Evolutionary conservation across 306 rosid genomes (phyloP).

Genomic region (Delonix regia): DNA sequence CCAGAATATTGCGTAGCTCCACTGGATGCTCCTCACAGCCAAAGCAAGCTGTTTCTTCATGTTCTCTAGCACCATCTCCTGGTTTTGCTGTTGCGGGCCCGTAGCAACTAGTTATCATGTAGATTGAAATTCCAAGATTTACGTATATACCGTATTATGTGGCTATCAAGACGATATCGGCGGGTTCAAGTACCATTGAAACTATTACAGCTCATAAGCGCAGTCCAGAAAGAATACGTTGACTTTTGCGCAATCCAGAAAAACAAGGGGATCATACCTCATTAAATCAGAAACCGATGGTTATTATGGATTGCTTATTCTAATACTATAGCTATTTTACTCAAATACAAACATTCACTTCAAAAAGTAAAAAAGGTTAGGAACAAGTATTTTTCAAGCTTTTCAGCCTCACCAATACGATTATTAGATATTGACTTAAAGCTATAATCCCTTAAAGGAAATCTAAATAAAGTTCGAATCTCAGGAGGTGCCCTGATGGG

Average conservation of each 20-base stretch:
- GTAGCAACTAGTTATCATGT: slow-evolving; percentile 34
- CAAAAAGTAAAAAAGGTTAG: slow-evolving; percentile 3
- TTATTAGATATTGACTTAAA: not conserved
- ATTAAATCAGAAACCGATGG: not conserved
- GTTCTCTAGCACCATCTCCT: slow-evolving; percentile 54
- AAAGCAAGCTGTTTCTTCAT: slow-evolving; percentile 73
- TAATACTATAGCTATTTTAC: slow-evolving; percentile 5
- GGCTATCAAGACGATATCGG: not conserved
- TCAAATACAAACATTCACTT: slow-evolving; percentile 35
- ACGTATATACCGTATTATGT: not conserved
- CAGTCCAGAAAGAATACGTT: slow-evolving; percentile 7
- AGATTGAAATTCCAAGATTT: slow-evolving; percentile 27
- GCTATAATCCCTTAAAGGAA: not conserved
- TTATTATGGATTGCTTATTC: slow-evolving; percentile 1
- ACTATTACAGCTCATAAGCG: slow-evolving; percentile 12
- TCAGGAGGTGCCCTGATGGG: not conserved
- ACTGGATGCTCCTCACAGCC: slow-evolving; percentile 81
- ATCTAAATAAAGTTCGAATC: not conserved
- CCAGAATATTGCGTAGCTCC: slow-evolving; percentile 92
- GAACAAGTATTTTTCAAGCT: not conserved
- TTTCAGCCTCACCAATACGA: not conserved
- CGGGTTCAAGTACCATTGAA: slow-evolving; percentile 12
- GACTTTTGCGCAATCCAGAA: slow-evolving; percentile 16
- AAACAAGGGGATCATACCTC: slow-evolving; percentile 23
- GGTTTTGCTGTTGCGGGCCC: slow-evolving; percentile 25